Percentiles rank a stretch among this genome's conserved stretches.
Conservation (phyloP, 441 rosid genomes). For the Bocquillonia castaneifolia region DNA sequence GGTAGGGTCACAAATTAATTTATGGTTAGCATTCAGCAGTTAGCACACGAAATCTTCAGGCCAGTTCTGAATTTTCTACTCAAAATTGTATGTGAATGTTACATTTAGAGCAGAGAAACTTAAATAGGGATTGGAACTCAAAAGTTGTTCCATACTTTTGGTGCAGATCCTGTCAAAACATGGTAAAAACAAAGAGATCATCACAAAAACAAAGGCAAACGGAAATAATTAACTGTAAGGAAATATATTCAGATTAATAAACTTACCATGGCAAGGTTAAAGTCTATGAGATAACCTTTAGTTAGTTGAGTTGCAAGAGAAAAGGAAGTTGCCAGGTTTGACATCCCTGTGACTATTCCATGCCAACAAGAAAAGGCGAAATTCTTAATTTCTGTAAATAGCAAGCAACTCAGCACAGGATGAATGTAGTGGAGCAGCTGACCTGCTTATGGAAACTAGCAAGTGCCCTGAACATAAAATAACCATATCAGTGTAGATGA, state of each 20-base stretch:
- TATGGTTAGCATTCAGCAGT: background rate
- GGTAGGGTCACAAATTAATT: background rate
- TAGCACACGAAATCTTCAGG: background rate
- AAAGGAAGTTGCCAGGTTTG: constrained; percentile 95
- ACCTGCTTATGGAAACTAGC: constrained; percentile 89
- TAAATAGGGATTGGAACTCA: constrained; percentile 31
- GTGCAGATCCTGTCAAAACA: constrained; percentile 64
- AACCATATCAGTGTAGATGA: constrained; percentile 76
- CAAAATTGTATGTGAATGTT: too few species aligned
- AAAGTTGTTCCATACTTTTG: constrained; percentile 59
- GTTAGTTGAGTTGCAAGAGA: constrained; percentile 63
- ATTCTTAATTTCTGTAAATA: constrained; percentile 9
- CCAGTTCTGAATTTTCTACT: too few species aligned
- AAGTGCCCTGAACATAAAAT: constrained; percentile 86
- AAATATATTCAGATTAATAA: constrained; percentile 8
- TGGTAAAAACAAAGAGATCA: constrained; percentile 18
- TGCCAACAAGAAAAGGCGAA: constrained; percentile 23
- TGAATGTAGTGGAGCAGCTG: constrained; percentile 2
- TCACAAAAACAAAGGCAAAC: constrained; percentile 2
- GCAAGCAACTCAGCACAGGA: constrained; percentile 17
- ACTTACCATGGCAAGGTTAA: constrained; percentile 93
- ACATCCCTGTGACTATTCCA: constrained; percentile 97
- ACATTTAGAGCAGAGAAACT: constrained; percentile 6
- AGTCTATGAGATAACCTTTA: constrained; percentile 88
- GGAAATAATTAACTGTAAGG: background rate